A percentile compares a stretch with the other conserved stretches of the same genome.
phyloP scores from a whole-genome alignment of 331 rosid species.

The Dryas integrifolia region DNA sequence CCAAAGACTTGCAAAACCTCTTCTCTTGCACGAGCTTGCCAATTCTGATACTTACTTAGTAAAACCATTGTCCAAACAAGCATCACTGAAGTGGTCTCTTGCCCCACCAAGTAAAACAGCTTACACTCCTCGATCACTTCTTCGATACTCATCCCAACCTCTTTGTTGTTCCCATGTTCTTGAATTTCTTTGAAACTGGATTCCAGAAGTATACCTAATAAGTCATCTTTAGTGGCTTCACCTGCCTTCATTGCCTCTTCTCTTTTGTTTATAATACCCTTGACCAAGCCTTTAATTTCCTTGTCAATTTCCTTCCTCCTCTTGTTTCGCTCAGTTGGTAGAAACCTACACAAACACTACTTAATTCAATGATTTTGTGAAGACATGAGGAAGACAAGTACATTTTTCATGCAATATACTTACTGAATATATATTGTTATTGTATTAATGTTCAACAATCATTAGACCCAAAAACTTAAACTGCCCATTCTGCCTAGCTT shows the following conservation, averaged over 20 bases:
- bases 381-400: too few species aligned
- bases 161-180: conserved; percentile 14
- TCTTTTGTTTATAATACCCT: conserved; percentile 13
- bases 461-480: too few species aligned
- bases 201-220: conserved; percentile 21
- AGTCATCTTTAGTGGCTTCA: conserved; percentile 3
- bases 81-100: conserved; percentile 55
- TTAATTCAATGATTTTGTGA: too few species aligned
- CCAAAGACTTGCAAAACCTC: conserved; percentile 44
- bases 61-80: conserved; percentile 45
- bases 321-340: conserved; percentile 29
- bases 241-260: conserved; percentile 16
- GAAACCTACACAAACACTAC: conserved; percentile 20
- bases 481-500: too few species aligned
- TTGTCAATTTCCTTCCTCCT: conserved; percentile 22
- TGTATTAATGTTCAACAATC: too few species aligned
- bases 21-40: conserved; percentile 38
- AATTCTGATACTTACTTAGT: conserved; percentile 14
- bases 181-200: conserved; percentile 17
- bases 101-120: conserved; percentile 42
- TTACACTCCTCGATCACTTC: conserved; percentile 50
- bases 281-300: conserved; percentile 9
- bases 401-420: too few species aligned
- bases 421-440: too few species aligned
- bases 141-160: conserved; percentile 31